Conservation (phyloP, 768 basidiomycete species). For the Xerocomellus intermedius region DNA sequence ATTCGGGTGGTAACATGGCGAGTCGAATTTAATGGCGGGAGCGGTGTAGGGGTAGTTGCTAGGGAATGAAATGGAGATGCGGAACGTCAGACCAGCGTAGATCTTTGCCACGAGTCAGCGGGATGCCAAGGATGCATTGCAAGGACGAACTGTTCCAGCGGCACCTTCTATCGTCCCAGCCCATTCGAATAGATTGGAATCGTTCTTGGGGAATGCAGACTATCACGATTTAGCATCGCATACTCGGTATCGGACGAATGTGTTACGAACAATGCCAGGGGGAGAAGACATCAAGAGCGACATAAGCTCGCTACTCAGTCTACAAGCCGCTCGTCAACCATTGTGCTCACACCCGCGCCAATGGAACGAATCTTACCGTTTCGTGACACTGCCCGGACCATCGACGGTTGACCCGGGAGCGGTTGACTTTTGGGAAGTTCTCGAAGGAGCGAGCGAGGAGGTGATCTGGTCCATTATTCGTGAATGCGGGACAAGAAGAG, state of each 20-base stretch:
- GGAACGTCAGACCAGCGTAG: conserved; percentile 77
- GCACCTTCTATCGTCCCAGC: conserved; percentile 85
- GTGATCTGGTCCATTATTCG: conserved; percentile 68
- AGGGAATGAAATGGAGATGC: conserved; percentile 82
- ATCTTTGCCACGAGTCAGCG: conserved; percentile 44
- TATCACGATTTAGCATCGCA: conserved; percentile 27
- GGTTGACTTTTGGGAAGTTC: conserved; percentile 56
- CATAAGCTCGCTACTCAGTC: conserved; percentile 84
- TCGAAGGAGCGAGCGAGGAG: conserved; percentile 58
- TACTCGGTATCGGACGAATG: neutral
- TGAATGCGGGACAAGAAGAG: conserved; percentile 9
- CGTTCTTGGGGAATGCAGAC: conserved; percentile 89
- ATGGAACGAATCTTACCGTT: conserved; percentile 53
- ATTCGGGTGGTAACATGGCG: conserved; percentile 90
- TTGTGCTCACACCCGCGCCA: neutral
- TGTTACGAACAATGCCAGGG: conserved; percentile 72
- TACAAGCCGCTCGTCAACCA: conserved; percentile 26
- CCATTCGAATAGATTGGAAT: conserved; percentile 89
- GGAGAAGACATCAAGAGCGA: conserved; percentile 89
- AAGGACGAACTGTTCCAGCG: conserved; percentile 50
- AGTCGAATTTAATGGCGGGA: conserved; percentile 83
- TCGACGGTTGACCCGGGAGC: conserved; percentile 52
- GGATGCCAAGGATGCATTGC: neutral
- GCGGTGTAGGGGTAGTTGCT: conserved; percentile 86
- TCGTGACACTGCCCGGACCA: conserved; percentile 75